Evolutionary conservation across 345 rosid species (phyloP).

Genomic region (Sonneratia caseolaris): DNA sequence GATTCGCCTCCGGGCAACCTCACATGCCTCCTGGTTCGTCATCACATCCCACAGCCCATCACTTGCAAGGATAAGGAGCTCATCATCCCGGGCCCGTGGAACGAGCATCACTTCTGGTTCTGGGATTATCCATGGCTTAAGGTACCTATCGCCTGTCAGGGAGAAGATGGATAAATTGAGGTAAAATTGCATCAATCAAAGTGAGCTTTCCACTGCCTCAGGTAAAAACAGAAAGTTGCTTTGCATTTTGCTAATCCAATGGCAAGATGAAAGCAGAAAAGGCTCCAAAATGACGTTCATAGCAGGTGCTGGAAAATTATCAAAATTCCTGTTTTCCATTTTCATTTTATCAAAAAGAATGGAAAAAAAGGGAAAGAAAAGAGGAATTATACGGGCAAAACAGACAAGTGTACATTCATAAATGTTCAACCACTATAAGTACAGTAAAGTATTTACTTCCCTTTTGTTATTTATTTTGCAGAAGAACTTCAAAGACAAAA

Average conservation of each 20-base stretch:
- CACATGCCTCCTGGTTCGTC: constrained; percentile 62
- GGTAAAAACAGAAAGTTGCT: background rate
- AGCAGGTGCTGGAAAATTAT: too few relatives aligned
- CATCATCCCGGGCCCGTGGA: constrained; percentile 60
- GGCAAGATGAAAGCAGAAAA: too few relatives aligned
- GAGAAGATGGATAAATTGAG: background rate
- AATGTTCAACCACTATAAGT: background rate
- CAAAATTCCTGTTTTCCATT: too few relatives aligned
- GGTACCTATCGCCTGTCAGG: constrained; percentile 53
- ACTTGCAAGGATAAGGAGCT: constrained; percentile 61
- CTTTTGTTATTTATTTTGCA: too few relatives aligned
- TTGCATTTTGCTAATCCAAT: too few relatives aligned
- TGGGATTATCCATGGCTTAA: constrained; percentile 70
- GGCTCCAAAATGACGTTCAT: too few relatives aligned
- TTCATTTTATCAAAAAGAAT: too few relatives aligned
- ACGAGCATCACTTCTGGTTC: constrained; percentile 57
- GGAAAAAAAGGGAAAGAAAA: too few relatives aligned
- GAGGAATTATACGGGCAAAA: too few relatives aligned
- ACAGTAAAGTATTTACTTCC: background rate
- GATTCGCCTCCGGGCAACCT: constrained; percentile 59
- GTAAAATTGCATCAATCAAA: background rate
- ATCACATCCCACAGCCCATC: constrained; percentile 76
- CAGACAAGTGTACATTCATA: too few relatives aligned
- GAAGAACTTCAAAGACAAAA: background rate
- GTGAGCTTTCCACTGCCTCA: background rate